phyloP scores from a whole-genome alignment of 2,329 filamentous ascomycete species.

The Whalleya microplaca region DNA sequence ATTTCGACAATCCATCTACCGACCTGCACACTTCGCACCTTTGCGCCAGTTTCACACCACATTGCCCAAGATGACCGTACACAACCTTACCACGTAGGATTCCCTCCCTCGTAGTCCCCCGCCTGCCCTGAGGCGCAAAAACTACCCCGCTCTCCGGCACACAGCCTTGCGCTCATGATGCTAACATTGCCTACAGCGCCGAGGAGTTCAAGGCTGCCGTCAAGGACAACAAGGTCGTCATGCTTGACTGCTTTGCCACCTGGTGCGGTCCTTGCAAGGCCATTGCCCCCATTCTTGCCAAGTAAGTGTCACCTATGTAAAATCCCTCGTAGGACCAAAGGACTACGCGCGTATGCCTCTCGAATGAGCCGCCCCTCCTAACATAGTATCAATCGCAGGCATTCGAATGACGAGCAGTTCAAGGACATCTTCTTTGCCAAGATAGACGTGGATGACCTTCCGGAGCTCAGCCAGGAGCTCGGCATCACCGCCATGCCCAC shows the following conservation, averaged over 20 bases:
- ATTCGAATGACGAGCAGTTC: conserved; percentile 61
- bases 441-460: conserved; percentile 85
- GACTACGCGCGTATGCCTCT: conserved; percentile 16
- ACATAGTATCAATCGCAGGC: conserved; percentile 43
- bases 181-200: conserved; percentile 29
- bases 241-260: conserved; percentile 85
- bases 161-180: neutral
- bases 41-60: conserved; percentile 43
- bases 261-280: conserved; percentile 97
- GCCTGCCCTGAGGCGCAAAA: neutral
- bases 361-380: neutral
- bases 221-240: conserved; percentile 59
- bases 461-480: conserved; percentile 75
- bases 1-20: conserved; percentile 26
- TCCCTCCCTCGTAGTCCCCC: no score
- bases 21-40: conserved; percentile 23
- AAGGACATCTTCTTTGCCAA: conserved; percentile 76
- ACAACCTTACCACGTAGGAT: conserved; percentile 44
- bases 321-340: no score
- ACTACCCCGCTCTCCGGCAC: conserved; percentile 11
- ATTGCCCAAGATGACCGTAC: conserved; percentile 48
- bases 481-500: conserved; percentile 91
- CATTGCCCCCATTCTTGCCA: conserved; percentile 75
- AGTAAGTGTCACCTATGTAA: conserved; percentile 49
- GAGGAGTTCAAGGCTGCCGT: conserved; percentile 36